Conservation (phyloP, 768 basidiomycete species). For the Kwoniella sp. region DNA sequence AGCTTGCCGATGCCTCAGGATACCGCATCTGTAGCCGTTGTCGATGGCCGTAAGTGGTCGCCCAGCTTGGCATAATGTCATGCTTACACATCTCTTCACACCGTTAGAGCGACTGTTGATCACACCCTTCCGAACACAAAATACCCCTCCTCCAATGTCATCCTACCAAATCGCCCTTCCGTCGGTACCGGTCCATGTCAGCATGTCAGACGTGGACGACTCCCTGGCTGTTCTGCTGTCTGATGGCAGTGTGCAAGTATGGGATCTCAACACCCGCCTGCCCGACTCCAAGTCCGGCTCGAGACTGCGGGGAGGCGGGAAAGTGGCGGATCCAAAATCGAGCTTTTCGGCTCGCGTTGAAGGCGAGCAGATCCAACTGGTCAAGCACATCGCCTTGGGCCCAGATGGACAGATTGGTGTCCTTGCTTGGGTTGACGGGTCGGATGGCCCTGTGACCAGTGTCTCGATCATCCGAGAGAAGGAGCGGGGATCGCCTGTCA, state of each 20-base stretch:
- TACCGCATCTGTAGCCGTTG: conserved; percentile 79
- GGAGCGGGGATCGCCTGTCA: neutral
- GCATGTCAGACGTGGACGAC: conserved; percentile 61
- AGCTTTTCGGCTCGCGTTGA: conserved; percentile 12
- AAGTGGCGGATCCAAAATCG: conserved; percentile 42
- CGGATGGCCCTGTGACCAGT: no score
- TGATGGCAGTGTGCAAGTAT: conserved; percentile 64
- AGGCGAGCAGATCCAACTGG: conserved; percentile 18
- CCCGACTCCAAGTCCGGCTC: conserved; percentile 34
- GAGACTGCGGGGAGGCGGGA: conserved; percentile 41
- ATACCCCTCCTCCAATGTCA: conserved; percentile 97
- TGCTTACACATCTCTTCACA: no score
- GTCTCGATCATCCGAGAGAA: conserved; percentile 8
- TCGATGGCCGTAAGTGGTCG: conserved; percentile 70
- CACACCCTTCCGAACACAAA: conserved; percentile 89
- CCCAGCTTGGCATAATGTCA: no score
- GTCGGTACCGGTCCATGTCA: conserved; percentile 61
- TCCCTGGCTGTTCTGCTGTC: conserved; percentile 67
- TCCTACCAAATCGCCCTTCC: conserved; percentile 55
- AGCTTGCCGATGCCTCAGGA: conserved; percentile 61
- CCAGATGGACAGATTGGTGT: conserved; percentile 25
- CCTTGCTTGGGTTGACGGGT: conserved; percentile 13
- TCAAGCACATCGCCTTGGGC: conserved; percentile 31
- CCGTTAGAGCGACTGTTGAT: conserved; percentile 72
- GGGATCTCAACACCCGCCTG: conserved; percentile 64